These are phyloP conservation scores for Solanum clarkiae DNA, from an alignment of 257 asterid species.

Conservation along the genomic window DNA sequence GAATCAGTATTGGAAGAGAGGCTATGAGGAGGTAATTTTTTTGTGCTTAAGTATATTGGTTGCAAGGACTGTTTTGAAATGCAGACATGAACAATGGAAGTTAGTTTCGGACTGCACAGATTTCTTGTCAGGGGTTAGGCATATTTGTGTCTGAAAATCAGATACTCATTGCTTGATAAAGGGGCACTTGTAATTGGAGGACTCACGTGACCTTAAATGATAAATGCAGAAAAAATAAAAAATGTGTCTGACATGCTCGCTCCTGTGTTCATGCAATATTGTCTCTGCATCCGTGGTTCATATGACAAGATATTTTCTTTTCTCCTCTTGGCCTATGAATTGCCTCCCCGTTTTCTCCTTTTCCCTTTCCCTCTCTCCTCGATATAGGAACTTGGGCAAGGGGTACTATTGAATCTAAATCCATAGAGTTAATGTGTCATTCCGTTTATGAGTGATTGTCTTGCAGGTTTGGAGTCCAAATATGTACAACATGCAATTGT, in stretches of 20 bases:
- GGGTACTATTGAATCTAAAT: background rate
- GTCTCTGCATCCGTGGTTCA: background rate
- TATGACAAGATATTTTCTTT: background rate
- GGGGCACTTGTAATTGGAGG: background rate
- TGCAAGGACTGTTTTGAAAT: background rate
- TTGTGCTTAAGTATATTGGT: background rate
- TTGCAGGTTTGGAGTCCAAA: constrained; percentile 84
- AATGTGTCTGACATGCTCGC: background rate
- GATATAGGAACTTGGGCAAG: background rate
- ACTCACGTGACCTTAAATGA: background rate
- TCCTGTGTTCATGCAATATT: background rate
- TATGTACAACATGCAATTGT: constrained; percentile 91
- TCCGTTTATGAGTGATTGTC: constrained; percentile 6
- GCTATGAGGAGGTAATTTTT: constrained; percentile 73
- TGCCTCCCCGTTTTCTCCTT: background rate
- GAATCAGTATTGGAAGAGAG: constrained; percentile 83
- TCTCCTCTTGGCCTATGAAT: background rate
- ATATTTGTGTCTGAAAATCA: background rate
- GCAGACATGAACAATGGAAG: background rate
- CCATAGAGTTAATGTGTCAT: background rate
- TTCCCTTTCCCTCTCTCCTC: background rate
- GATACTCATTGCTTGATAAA: background rate
- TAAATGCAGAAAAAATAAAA: background rate
- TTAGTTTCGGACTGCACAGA: background rate
- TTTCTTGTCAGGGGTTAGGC: background rate